Percentiles rank a stretch among this genome's conserved stretches.
phyloP scores from a whole-genome alignment of 345 rosid species.

The Eucalyptus marginata region DNA sequence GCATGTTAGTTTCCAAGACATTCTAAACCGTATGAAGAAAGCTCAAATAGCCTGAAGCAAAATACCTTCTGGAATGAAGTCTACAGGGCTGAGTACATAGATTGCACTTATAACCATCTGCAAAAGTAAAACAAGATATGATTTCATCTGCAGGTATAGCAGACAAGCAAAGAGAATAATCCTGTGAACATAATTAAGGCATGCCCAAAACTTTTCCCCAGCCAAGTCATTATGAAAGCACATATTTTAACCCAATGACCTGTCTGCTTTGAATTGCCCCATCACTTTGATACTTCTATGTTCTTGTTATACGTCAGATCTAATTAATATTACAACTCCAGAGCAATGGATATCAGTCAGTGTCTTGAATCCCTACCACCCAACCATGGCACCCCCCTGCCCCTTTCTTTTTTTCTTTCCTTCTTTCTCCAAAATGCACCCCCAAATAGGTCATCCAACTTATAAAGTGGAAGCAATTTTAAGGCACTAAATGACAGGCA shows the following conservation, averaged over 20 bases:
- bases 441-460: not conserved
- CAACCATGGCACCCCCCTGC: not conserved
- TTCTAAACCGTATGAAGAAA: not conserved
- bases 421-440: not conserved
- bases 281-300: not conserved
- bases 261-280: not conserved
- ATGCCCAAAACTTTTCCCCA: not conserved
- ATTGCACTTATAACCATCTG: conserved; percentile 60
- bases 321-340: not conserved
- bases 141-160: not conserved
- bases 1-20: not conserved
- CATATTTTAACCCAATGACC: not conserved
- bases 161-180: not conserved
- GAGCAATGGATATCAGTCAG: not conserved
- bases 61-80: conserved; percentile 86
- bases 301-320: not conserved
- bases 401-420: not conserved
- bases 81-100: conserved; percentile 82
- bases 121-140: not conserved
- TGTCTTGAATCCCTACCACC: not conserved
- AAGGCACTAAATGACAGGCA: not conserved
- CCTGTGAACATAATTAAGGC: not conserved
- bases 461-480: not conserved
- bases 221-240: not conserved
- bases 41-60: not conserved